A percentile compares a stretch with the other conserved stretches of the same genome.
Conservation (phyloP, 352 stramenopile species). For the Phytopythium litorale region DNA sequence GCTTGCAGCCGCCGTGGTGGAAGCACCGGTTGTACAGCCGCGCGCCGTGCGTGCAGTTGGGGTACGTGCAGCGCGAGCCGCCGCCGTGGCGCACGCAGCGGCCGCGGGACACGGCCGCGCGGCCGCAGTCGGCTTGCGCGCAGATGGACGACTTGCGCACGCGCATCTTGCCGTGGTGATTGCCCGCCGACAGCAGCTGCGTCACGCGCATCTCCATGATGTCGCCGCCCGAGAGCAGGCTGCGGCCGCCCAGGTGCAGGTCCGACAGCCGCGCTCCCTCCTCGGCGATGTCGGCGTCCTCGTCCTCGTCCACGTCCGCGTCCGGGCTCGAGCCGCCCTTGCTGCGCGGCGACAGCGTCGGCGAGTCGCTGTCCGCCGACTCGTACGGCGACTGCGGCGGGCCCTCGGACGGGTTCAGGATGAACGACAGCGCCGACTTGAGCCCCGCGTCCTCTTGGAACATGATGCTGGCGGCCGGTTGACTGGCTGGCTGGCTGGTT, state of each 20-base stretch:
- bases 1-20: constrained; percentile 60
- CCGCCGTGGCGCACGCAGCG: constrained; percentile 52
- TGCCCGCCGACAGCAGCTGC: constrained; percentile 46
- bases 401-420: constrained; percentile 48
- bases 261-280: constrained; percentile 23
- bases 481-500: too few relatives aligned
- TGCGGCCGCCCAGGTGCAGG: constrained; percentile 46
- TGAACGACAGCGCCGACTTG: constrained; percentile 67
- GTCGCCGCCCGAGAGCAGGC: constrained; percentile 38
- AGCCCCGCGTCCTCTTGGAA: constrained; percentile 34
- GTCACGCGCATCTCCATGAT: constrained; percentile 57
- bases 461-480: not conserved
- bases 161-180: constrained; percentile 70
- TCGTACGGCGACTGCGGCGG: constrained; percentile 14
- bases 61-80: constrained; percentile 51
- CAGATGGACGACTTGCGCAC: constrained; percentile 62
- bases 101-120: constrained; percentile 46
- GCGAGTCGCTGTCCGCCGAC: constrained; percentile 19
- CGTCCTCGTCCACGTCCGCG: constrained; percentile 11
- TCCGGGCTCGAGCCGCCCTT: constrained; percentile 40
- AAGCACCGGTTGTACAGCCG: constrained; percentile 63
- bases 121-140: constrained; percentile 42
- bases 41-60: constrained; percentile 54
- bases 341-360: constrained; percentile 42
- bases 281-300: constrained; percentile 31